A percentile compares a stretch with the other conserved stretches of the same genome.
These are phyloP conservation scores for Phytophthora pinifolia DNA, from an alignment of 352 stramenopile species.

Conservation along the genomic window DNA sequence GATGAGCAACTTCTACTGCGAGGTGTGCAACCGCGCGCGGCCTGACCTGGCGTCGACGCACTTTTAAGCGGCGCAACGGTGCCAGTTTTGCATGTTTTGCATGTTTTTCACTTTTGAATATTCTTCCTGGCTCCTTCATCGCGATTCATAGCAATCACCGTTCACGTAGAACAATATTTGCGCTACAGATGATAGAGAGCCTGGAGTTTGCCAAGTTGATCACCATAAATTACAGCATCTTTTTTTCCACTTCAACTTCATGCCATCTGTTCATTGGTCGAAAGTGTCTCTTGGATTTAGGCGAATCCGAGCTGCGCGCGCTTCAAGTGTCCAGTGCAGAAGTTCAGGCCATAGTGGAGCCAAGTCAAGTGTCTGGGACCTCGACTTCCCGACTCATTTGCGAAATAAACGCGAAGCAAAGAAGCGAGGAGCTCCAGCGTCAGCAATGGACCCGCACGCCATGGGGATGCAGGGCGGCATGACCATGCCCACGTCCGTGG, in stretches of 20 bases:
- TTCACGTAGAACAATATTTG: too few species aligned
- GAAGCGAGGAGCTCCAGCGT: constrained; percentile 2
- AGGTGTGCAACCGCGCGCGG: constrained; percentile 87
- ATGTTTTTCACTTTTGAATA: constrained; percentile 1
- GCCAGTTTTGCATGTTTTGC: not conserved
- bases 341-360: constrained; percentile 30
- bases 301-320: constrained; percentile 8
- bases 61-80: constrained; percentile 42
- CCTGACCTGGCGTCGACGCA: constrained; percentile 70
- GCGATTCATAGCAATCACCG: too few species aligned
- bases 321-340: constrained; percentile 37
- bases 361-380: constrained; percentile 9
- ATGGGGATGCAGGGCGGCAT: constrained; percentile 61
- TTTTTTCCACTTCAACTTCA: constrained; percentile 14
- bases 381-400: constrained; percentile 18
- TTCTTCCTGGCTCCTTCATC: too few species aligned
- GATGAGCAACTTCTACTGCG: constrained; percentile 83
- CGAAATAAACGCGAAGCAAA: constrained; percentile 26
- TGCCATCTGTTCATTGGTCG: constrained; percentile 15
- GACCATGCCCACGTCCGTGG: constrained; percentile 69
- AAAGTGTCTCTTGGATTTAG: constrained; percentile 18
- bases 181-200: too few species aligned
- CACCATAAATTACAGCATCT: too few species aligned
- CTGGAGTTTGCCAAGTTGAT: too few species aligned
- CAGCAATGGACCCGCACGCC: constrained; percentile 58